Evolutionary conservation across 306 rosid species (phyloP).

Genomic region (Prosopis cineraria): DNA sequence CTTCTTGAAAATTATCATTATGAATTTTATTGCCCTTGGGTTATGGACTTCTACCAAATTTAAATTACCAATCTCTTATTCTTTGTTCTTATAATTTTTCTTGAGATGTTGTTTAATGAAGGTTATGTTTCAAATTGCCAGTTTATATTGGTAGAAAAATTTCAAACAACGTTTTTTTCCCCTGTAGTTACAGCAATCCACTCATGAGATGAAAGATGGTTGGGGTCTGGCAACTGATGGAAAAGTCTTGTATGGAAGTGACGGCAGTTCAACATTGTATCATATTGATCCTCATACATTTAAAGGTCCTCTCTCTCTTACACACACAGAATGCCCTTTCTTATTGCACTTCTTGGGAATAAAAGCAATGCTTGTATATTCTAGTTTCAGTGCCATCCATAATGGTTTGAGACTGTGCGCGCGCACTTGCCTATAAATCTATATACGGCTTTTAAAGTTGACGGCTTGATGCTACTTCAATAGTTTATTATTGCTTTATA

Average conservation of each 20-base stretch:
- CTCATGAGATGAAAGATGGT: constrained; percentile 86
- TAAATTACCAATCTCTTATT: not conserved
- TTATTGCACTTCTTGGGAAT: constrained; percentile 1
- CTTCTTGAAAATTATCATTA: not conserved
- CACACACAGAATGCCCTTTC: not conserved
- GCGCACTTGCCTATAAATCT: not conserved
- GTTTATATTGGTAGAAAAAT: not conserved
- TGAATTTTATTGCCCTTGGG: not conserved
- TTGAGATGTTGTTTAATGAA: not conserved
- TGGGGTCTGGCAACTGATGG: constrained; percentile 99
- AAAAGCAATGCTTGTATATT: not conserved
- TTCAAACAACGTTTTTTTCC: not conserved
- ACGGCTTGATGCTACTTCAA: constrained; percentile 2
- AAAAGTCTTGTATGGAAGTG: constrained; percentile 83
- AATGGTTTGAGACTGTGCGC: not conserved
- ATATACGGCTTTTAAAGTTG: not conserved
- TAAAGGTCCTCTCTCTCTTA: constrained; percentile 51
- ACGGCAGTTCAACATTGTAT: constrained; percentile 81
- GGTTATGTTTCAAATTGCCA: not conserved
- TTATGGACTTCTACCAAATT: not conserved
- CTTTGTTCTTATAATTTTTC: not conserved
- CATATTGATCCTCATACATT: constrained; percentile 67
- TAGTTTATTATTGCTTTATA: constrained; percentile 12
- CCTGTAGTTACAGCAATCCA: constrained; percentile 47
- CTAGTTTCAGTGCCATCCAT: not conserved